A percentile compares a stretch with the other conserved stretches of the same genome.
phyloP scores from a whole-genome alignment of 2,329 filamentous ascomycete species.

The Akanthomyces uredinophilus region DNA sequence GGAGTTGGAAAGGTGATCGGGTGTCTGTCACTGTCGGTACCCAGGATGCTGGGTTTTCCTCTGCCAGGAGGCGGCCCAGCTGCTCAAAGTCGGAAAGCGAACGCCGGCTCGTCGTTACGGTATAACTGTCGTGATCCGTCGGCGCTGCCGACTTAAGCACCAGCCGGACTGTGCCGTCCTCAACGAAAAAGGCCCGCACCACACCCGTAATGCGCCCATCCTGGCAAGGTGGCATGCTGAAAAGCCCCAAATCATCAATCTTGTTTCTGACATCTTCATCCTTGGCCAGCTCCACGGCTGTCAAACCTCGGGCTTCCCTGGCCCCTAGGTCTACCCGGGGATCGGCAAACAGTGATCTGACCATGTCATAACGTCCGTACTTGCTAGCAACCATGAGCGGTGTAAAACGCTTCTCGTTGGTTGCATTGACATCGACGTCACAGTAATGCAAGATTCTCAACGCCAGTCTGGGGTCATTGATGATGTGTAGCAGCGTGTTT shows the following conservation, averaged over 20 bases:
- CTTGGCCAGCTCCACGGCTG: constrained; percentile 92
- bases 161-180: constrained; percentile 88
- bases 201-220: constrained; percentile 87
- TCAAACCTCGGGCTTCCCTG: constrained; percentile 80
- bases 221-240: constrained; percentile 64
- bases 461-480: constrained; percentile 78
- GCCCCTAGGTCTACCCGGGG: constrained; percentile 79
- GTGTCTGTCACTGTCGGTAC: constrained; percentile 73
- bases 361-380: constrained; percentile 91
- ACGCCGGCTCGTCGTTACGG: constrained; percentile 88
- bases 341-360: constrained; percentile 81
- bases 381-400: constrained; percentile 98
- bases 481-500: constrained; percentile 92
- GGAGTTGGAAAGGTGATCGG: constrained; percentile 86
- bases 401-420: constrained; percentile 92
- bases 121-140: constrained; percentile 75
- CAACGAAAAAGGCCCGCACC: constrained; percentile 92
- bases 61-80: constrained; percentile 71
- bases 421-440: constrained; percentile 93
- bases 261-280: constrained; percentile 96
- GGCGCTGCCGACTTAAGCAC: constrained; percentile 92
- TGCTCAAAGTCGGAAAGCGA: constrained; percentile 89
- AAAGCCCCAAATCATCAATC: constrained; percentile 87
- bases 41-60: constrained; percentile 95
- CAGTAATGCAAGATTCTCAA: constrained; percentile 72